These are phyloP conservation scores for Globisporangium recalcitrans DNA, from an alignment of 352 stramenopile genomes.

Conservation along the genomic window DNA sequence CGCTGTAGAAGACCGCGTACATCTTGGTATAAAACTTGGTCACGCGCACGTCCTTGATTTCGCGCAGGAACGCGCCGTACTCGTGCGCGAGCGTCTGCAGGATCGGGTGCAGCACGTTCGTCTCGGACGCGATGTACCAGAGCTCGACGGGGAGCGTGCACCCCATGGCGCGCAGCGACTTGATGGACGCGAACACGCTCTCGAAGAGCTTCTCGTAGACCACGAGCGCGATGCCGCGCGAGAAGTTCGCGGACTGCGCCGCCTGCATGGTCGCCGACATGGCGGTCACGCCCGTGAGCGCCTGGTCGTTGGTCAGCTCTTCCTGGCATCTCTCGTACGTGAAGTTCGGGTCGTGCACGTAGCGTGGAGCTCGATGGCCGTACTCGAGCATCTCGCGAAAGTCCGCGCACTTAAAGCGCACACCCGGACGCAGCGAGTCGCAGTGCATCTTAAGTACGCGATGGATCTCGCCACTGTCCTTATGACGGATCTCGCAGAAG, in stretches of 20 bases:
- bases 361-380: slow-evolving; percentile 29
- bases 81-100: slow-evolving; percentile 29
- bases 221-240: slow-evolving; percentile 45
- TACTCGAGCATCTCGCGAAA: slow-evolving; percentile 39
- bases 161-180: slow-evolving; percentile 28
- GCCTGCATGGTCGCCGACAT: slow-evolving; percentile 13
- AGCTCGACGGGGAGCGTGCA: slow-evolving; percentile 62
- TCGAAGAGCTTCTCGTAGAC: slow-evolving; percentile 48
- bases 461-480: slow-evolving; percentile 19
- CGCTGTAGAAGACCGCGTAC: slow-evolving; percentile 65
- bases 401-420: slow-evolving; percentile 38
- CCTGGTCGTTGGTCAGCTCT: slow-evolving; percentile 27
- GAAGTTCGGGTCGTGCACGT: slow-evolving; percentile 40
- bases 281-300: slow-evolving; percentile 7
- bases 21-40: slow-evolving; percentile 70
- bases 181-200: slow-evolving; percentile 48
- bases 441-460: slow-evolving; percentile 62
- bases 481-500: slow-evolving; percentile 44
- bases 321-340: slow-evolving; percentile 26
- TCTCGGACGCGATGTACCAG: slow-evolving; percentile 57
- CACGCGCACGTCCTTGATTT: slow-evolving; percentile 51
- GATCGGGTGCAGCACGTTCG: slow-evolving; percentile 37
- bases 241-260: slow-evolving; percentile 22
- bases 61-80: slow-evolving; percentile 49
- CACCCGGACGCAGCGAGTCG: slow-evolving; percentile 38